A percentile compares a stretch with the other conserved stretches of the same genome.
Conservation (phyloP, 2,329 filamentous ascomycete species). For the Phaeophleospora eucalypticola region DNA sequence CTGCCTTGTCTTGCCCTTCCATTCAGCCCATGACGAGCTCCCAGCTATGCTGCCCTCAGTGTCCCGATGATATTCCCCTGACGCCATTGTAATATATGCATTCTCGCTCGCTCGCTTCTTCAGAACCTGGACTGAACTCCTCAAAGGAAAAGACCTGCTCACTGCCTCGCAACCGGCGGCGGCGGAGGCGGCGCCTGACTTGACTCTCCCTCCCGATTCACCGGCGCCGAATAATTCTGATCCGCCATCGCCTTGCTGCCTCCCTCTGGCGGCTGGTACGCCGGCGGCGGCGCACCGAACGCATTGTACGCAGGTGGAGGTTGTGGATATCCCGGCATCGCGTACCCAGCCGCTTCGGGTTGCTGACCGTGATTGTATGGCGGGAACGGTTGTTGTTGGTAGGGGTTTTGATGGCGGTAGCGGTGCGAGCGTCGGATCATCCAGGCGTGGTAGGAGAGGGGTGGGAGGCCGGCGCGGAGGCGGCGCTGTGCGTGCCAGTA, state of each 20-base stretch:
- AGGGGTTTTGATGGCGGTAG: slow-evolving; percentile 16
- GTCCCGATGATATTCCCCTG: no score
- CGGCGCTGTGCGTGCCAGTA: slow-evolving; percentile 66
- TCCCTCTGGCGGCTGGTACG: slow-evolving; percentile 34
- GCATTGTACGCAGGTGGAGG: slow-evolving; percentile 35
- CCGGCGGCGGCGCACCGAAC: slow-evolving; percentile 30
- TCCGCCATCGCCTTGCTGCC: slow-evolving; percentile 33
- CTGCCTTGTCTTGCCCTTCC: no score
- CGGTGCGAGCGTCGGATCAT: slow-evolving; percentile 26
- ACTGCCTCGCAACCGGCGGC: slow-evolving; percentile 3
- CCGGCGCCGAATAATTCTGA: slow-evolving; percentile 24
- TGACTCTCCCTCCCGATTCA: slow-evolving; percentile 15
- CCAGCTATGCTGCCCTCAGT: no score
- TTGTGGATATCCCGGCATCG: slow-evolving; percentile 23
- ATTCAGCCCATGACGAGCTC: no score
- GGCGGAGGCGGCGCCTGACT: slow-evolving; percentile 15
- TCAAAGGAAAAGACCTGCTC: neutral
- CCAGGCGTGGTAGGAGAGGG: slow-evolving; percentile 64
- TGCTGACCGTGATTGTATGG: slow-evolving; percentile 8
- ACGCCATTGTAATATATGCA: no score
- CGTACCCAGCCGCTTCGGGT: slow-evolving; percentile 15
- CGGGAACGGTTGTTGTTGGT: slow-evolving; percentile 14
- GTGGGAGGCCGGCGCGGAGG: slow-evolving; percentile 60
- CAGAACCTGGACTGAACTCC: neutral
- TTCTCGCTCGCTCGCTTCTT: no score